Evolutionary conservation across 2,329 filamentous ascomycete genomes (phyloP).

Genomic region (Penicillium concentricum): DNA sequence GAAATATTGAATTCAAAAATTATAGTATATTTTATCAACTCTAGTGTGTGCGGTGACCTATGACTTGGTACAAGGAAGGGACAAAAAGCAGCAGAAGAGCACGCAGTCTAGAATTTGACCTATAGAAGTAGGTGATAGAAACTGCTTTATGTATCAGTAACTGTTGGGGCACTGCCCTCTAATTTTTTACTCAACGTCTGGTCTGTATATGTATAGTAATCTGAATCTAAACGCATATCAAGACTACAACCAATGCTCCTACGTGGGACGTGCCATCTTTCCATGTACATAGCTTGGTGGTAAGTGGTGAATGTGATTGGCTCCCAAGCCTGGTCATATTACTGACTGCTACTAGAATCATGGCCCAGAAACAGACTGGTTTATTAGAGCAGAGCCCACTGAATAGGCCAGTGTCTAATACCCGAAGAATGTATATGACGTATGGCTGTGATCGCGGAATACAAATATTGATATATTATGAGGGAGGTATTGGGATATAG

Average conservation of each 20-base stretch:
- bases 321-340: neutral
- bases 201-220: neutral
- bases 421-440: neutral
- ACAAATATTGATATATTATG: neutral
- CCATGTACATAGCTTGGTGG: neutral
- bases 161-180: too few relatives aligned
- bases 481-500: neutral
- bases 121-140: too few relatives aligned
- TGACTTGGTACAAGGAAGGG: neutral
- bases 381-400: neutral
- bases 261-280: neutral
- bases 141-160: neutral
- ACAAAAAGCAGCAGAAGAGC: neutral
- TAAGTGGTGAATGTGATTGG: neutral
- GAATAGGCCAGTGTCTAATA: neutral
- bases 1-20: neutral
- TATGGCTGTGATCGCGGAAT: neutral
- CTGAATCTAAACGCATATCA: neutral
- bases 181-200: neutral
- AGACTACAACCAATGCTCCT: neutral
- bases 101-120: too few relatives aligned
- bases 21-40: neutral
- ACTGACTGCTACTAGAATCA: neutral
- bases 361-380: neutral
- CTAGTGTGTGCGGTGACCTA: neutral